Conservation (phyloP, 208 protist genomes). For the Trypanosoma congolense region DNA sequence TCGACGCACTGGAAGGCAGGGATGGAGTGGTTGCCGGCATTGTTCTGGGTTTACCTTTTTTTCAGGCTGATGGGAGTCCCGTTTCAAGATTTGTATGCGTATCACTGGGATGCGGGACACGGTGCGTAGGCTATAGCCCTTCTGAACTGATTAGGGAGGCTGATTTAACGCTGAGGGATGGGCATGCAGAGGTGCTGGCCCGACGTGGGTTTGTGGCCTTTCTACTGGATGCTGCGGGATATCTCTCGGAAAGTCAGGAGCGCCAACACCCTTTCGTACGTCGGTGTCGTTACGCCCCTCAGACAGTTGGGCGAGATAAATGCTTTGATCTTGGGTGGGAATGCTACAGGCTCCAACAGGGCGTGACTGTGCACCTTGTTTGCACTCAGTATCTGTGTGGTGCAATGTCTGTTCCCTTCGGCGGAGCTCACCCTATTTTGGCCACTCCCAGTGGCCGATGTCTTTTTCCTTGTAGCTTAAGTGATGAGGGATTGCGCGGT, state of each 20-base stretch:
- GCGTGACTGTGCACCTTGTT: conserved; percentile 53
- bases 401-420: conserved; percentile 36
- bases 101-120: conserved; percentile 70
- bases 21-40: conserved; percentile 41
- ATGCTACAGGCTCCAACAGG: conserved; percentile 28
- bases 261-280: conserved; percentile 17
- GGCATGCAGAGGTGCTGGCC: conserved; percentile 86
- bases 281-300: conserved; percentile 1
- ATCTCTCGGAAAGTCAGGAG: conserved; percentile 3
- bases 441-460: conserved; percentile 28
- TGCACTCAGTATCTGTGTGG: conserved; percentile 74
- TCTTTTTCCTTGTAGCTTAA: background rate
- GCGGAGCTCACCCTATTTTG: conserved; percentile 56
- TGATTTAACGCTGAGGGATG: conserved; percentile 47
- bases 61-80: background rate
- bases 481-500: background rate
- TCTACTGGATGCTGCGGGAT: conserved; percentile 38
- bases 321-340: background rate
- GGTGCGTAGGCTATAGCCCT: conserved; percentile 41
- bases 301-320: background rate
- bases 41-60: conserved; percentile 31
- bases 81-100: conserved; percentile 55
- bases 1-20: conserved; percentile 6
- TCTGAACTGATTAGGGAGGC: conserved; percentile 1
- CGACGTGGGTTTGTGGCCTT: conserved; percentile 67